Base-by-base conservation (phyloP, 768 basidiomycete genomes). In the Lentinula aciculospora region DNA sequence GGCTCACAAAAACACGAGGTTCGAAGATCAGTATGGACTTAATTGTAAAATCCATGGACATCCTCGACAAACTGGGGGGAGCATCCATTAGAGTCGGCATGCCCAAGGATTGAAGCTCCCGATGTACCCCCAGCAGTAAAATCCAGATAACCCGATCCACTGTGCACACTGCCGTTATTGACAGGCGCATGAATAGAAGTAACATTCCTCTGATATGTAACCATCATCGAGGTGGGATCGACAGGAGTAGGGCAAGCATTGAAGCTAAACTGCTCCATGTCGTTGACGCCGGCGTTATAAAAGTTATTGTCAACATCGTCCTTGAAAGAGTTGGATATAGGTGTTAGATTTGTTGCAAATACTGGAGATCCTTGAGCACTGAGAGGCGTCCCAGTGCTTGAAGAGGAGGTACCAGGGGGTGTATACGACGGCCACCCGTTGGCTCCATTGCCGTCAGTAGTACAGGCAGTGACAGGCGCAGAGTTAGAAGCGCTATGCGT, bases 401-500 rank as follows among this genome's bases (percentile, higher is more conserved):
- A 84, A 8, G 76, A 76, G 1, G 75, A 76, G 5, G 84, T 85
- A 1, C 81, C 75, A 1, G 84, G 84, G 28, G 85, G 85, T 0
- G 84, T 85, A 61, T 85, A 86, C 31, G 79, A 74, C 4, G 81
- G 76, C 85, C 85, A 86, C 17, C 79, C 78, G 57, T 69, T 76
- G 13, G 71, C 60, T 0, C 78, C 77, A 34, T 75, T 74, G 17
- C 81, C 78, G 47, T 80, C 82, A 0, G 76, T 75, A 21, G 70
- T 77, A 57, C 76, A 74, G 6, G 75, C 77, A 0, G 83, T 81
- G 39, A 71, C 77, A 3, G 84, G 82, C 1, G 77, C 79, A 27
- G 83, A 82, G 51, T 82, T 80, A 6, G 59, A 57, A 21, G 34
- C 19, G 19, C 55, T 8, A 32, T 58, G 58, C 0, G 66, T 64